Percentiles rank a stretch among this genome's conserved stretches.
phyloP scores from a whole-genome alignment of 169 alveolate genomes.

The Plasmodium blacklocki region DNA sequence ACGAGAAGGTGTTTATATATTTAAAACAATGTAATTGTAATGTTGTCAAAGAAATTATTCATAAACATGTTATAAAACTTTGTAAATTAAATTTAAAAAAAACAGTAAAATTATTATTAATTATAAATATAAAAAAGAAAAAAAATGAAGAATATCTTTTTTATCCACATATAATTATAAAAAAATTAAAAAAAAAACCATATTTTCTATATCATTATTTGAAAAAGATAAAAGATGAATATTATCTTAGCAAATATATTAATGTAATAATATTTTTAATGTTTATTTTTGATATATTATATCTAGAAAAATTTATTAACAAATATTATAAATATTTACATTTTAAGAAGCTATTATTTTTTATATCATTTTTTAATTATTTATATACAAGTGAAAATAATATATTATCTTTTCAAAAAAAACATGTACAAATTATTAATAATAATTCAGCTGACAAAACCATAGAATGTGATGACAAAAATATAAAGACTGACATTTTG shows the following conservation, averaged over 20 bases:
- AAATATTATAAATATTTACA: constrained; percentile 23
- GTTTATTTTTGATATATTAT: constrained; percentile 49
- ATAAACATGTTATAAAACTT: constrained; percentile 7
- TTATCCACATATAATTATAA: constrained; percentile 30
- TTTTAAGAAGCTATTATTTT: constrained; percentile 29
- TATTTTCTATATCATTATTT: constrained; percentile 44
- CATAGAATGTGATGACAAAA: too few species aligned
- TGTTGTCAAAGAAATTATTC: constrained; percentile 11
- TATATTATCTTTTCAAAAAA: too few species aligned
- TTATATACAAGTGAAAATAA: background rate
- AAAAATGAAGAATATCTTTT: constrained; percentile 21
- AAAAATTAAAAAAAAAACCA: constrained; percentile 60
- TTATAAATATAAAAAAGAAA: constrained; percentile 26
- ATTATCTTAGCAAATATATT: constrained; percentile 15
- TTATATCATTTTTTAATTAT: constrained; percentile 37
- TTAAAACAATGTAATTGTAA: constrained; percentile 38
- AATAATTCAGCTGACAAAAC: too few species aligned
- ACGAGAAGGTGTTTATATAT: constrained; percentile 31
- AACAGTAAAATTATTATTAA: constrained; percentile 25
- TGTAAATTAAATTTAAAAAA: constrained; percentile 23
- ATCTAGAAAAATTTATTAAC: constrained; percentile 1
- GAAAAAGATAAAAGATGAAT: constrained; percentile 23
- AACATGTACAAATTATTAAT: too few species aligned
- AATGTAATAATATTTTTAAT: constrained; percentile 31
- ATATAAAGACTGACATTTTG: too few species aligned